A percentile compares a stretch with the other conserved stretches of the same genome.
These are phyloP conservation scores for Monosporozyma aerobia DNA, from an alignment of 805 yeast species.

Conservation along the genomic window DNA sequence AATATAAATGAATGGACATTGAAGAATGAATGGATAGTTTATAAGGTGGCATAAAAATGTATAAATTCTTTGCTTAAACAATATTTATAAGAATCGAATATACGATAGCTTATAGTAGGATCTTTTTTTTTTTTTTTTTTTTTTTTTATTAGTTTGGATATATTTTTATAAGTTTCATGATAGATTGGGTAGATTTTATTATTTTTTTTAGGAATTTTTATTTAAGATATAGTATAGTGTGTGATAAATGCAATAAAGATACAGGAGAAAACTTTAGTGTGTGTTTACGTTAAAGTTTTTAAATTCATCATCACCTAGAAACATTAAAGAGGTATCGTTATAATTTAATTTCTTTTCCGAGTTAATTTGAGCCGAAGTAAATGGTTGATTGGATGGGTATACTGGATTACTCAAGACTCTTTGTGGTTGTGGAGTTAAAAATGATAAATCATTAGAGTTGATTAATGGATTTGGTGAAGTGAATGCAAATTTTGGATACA, in stretches of 20 bases:
- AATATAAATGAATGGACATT: slow-evolving; percentile 3
- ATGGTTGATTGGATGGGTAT: slow-evolving; percentile 7
- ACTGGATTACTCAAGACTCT: slow-evolving; percentile 18
- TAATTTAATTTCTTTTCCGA: background rate
- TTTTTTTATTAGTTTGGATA: no score
- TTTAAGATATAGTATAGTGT: background rate
- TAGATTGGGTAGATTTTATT: background rate
- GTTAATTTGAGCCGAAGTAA: background rate
- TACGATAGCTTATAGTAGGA: background rate
- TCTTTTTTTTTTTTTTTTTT: background rate
- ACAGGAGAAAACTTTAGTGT: background rate
- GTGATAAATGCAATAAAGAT: slow-evolving; percentile 1
- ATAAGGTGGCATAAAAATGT: background rate
- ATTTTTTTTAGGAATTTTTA: background rate
- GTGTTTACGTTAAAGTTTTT: slow-evolving; percentile 2
- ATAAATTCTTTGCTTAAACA: background rate
- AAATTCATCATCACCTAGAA: slow-evolving; percentile 2
- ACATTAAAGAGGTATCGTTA: slow-evolving; percentile 2
- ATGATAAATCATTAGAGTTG: slow-evolving; percentile 1
- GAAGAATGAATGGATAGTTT: background rate
- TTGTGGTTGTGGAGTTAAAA: slow-evolving; percentile 6
- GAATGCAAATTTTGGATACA: slow-evolving; percentile 6
- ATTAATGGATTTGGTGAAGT: slow-evolving; percentile 2
- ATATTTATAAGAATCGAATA: background rate
- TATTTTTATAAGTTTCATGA: background rate